Evolutionary conservation across 176 grass and related monocot genomes (phyloP).

Genomic region (Juncus effusus): DNA sequence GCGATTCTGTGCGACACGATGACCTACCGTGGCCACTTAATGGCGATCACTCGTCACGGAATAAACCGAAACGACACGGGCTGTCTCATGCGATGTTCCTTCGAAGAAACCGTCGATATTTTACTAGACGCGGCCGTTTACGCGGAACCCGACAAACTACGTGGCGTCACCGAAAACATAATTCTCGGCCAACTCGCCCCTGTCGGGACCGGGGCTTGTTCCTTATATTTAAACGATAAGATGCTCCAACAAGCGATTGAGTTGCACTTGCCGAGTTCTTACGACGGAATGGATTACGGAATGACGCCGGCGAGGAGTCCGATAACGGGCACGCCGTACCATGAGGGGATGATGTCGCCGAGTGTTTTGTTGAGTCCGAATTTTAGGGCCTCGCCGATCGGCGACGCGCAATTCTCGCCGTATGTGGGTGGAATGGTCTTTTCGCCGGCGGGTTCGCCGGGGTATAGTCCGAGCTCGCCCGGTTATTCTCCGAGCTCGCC

Average conservation of each 20-base stretch:
- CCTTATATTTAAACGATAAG: conserved; percentile 83
- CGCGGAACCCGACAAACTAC: conserved; percentile 80
- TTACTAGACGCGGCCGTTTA: conserved; percentile 88
- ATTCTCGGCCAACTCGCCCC: conserved; percentile 95
- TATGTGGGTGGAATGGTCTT: conserved; percentile 91
- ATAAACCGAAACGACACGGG: conserved; percentile 96
- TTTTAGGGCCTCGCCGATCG: conserved; percentile 81
- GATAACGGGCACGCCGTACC: conserved; percentile 72
- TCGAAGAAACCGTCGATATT: conserved; percentile 92
- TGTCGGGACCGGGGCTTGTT: conserved; percentile 74
- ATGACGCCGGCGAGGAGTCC: conserved; percentile 77
- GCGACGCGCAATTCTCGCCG: conserved; percentile 83
- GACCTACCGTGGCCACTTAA: conserved; percentile 91
- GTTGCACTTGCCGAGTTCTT: conserved; percentile 84
- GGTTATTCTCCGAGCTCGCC: conserved; percentile 77
- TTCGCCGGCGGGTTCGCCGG: conserved; percentile 71
- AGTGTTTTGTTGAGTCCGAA: conserved; percentile 88
- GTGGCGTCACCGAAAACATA: conserved; percentile 94
- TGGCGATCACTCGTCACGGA: conserved; percentile 91
- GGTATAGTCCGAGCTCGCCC: conserved; percentile 74
- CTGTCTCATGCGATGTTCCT: conserved; percentile 88
- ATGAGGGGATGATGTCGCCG: conserved; percentile 97
- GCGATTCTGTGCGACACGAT: conserved; percentile 98
- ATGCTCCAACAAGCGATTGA: conserved; percentile 98
- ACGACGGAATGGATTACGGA: conserved; percentile 66